Evolutionary conservation across 1,139 yeast genomes (phyloP).

Genomic region (Magnusiomyces sp.): DNA sequence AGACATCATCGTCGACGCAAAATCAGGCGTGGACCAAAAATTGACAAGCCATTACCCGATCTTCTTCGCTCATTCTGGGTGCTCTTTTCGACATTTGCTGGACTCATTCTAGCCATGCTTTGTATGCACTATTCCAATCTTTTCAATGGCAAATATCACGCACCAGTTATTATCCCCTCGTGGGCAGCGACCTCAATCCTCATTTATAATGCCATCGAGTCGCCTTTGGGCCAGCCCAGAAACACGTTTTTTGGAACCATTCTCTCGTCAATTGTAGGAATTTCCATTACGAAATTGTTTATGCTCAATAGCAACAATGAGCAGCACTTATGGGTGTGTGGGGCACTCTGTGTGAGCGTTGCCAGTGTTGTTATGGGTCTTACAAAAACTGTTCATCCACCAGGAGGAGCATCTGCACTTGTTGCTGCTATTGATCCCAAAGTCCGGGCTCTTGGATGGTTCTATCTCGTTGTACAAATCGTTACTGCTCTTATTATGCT

Average conservation of each 20-base stretch:
- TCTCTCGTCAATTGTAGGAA: slow-evolving; percentile 45
- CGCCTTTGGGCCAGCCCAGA: slow-evolving; percentile 63
- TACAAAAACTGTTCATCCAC: slow-evolving; percentile 58
- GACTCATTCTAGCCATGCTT: slow-evolving; percentile 45
- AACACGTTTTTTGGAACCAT: slow-evolving; percentile 52
- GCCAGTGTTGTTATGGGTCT: slow-evolving; percentile 52
- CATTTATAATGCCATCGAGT: slow-evolving; percentile 47
- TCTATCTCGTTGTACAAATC: slow-evolving; percentile 53
- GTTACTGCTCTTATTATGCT: slow-evolving; percentile 45
- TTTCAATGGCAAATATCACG: slow-evolving; percentile 36
- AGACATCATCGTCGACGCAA: not conserved
- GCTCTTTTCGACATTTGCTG: slow-evolving; percentile 40
- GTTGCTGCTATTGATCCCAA: slow-evolving; percentile 46
- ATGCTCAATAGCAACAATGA: slow-evolving; percentile 24
- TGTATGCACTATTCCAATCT: slow-evolving; percentile 42
- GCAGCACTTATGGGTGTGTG: slow-evolving; percentile 50
- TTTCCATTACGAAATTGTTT: slow-evolving; percentile 50
- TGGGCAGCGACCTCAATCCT: slow-evolving; percentile 59
- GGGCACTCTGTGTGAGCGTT: slow-evolving; percentile 51
- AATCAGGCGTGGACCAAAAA: not conserved
- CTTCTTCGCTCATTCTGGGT: slow-evolving; percentile 19
- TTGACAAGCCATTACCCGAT: slow-evolving; percentile 12
- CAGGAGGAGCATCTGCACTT: slow-evolving; percentile 66
- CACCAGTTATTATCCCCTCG: slow-evolving; percentile 52
- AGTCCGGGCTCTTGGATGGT: slow-evolving; percentile 53